Conservation (phyloP, 2,329 filamentous ascomycete genomes). For the Phaeophleospora eucalypticola region DNA sequence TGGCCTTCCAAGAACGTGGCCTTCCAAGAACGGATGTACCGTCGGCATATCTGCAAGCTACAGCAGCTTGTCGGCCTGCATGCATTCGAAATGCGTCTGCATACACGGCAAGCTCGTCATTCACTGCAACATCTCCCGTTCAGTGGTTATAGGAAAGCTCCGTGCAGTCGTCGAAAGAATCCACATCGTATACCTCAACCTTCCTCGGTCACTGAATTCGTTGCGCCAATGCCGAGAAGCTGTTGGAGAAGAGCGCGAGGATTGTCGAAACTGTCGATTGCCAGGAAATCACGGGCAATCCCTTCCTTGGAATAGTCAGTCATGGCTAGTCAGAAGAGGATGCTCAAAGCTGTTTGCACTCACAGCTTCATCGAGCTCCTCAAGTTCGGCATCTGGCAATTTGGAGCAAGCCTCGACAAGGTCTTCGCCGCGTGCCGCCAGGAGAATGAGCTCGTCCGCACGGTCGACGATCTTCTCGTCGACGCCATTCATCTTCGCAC, state of each 20-base stretch:
- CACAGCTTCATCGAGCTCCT: constrained; percentile 65
- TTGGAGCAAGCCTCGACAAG: constrained; percentile 67
- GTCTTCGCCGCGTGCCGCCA: constrained; percentile 70
- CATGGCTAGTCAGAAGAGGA: background rate
- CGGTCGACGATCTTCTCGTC: constrained; percentile 66
- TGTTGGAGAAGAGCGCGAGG: constrained; percentile 37
- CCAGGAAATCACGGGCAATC: constrained; percentile 43
- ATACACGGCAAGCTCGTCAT: too few relatives aligned
- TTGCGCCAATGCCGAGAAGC: constrained; percentile 18
- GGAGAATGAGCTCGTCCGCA: constrained; percentile 66
- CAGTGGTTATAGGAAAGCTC: too few relatives aligned
- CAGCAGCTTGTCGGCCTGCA: background rate
- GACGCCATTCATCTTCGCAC: constrained; percentile 83
- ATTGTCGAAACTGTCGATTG: constrained; percentile 33
- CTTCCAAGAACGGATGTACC: too few relatives aligned
- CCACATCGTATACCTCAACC: too few relatives aligned
- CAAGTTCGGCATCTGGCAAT: constrained; percentile 60
- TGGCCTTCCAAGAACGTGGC: too few relatives aligned
- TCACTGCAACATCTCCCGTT: too few relatives aligned
- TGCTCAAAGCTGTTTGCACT: constrained; percentile 19
- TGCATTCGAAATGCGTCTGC: too few relatives aligned
- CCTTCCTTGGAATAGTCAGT: constrained; percentile 32
- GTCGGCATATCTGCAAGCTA: background rate
- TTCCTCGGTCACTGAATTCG: background rate
- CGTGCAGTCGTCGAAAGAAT: too few relatives aligned